Conservation (phyloP, 352 stramenopile genomes). For the Pilasporangium apinafurcum region DNA sequence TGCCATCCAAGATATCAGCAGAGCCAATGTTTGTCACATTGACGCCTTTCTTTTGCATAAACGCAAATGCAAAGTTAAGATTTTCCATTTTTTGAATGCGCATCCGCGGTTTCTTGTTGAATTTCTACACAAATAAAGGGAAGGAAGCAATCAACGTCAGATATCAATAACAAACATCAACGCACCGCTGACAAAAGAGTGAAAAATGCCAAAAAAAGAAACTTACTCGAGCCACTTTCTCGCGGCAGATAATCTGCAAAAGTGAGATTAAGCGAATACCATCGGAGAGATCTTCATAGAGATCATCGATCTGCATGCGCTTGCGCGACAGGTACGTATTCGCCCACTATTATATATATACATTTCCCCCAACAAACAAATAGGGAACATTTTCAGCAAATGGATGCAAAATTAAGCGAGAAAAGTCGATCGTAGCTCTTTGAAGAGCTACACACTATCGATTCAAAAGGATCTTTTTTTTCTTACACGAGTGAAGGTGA, state of each 20-base stretch:
- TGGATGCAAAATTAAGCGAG: neutral
- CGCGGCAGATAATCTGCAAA: constrained; percentile 84
- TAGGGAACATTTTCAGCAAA: too few relatives aligned
- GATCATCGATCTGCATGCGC: constrained; percentile 84
- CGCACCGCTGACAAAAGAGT: neutral
- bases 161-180: neutral
- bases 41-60: constrained; percentile 85
- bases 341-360: constrained; percentile 50
- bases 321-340: constrained; percentile 88
- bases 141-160: neutral
- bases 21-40: constrained; percentile 90
- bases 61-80: constrained; percentile 87
- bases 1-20: constrained; percentile 89
- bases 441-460: neutral
- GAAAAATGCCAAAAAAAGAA: neutral
- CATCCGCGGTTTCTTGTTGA: constrained; percentile 90
- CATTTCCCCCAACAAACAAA: neutral
- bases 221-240: constrained; percentile 82
- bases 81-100: constrained; percentile 93
- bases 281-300: constrained; percentile 87
- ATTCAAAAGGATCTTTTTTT: neutral
- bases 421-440: constrained; percentile 2
- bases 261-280: constrained; percentile 83
- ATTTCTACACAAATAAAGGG: constrained; percentile 51
- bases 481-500: constrained; percentile 85